phyloP scores from a whole-genome alignment of 495 filamentous ascomycete genomes.

The Tuber calosporum region DNA sequence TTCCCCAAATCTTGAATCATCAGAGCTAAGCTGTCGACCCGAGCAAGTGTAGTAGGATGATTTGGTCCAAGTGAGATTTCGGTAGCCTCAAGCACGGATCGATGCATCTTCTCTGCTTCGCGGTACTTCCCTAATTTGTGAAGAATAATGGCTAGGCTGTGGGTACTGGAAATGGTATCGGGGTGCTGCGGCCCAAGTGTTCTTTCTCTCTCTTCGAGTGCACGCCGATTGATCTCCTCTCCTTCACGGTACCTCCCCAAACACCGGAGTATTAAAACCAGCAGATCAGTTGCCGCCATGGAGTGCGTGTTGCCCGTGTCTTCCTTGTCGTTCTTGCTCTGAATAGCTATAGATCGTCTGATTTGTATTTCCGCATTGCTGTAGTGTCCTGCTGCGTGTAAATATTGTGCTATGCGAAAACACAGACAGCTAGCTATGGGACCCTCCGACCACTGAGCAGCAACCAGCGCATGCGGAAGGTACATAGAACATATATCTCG shows the following conservation, averaged over 20 bases:
- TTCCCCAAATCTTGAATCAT: too few relatives aligned
- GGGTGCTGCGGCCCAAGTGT: conserved; percentile 9
- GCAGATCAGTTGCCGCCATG: conserved; percentile 5
- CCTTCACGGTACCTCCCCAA: conserved; percentile 37
- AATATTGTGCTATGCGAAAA: background rate
- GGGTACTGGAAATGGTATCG: conserved; percentile 29
- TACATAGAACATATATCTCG: conserved; percentile 10
- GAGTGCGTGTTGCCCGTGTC: too few relatives aligned
- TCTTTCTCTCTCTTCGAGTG: conserved; percentile 24
- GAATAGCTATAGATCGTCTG: background rate
- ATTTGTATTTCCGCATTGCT: conserved; percentile 3
- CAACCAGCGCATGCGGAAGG: conserved; percentile 6
- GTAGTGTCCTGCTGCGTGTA: background rate
- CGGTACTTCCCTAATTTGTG: conserved; percentile 40
- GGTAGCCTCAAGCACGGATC: conserved; percentile 27
- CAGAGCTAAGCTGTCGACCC: conserved; percentile 38
- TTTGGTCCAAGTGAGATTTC: conserved; percentile 38
- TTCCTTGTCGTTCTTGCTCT: too few relatives aligned
- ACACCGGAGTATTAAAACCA: conserved; percentile 22
- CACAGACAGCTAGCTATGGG: background rate
- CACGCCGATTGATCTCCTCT: conserved; percentile 28
- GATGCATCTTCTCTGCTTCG: conserved; percentile 42
- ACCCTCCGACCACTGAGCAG: background rate
- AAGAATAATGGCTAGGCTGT: conserved; percentile 38
- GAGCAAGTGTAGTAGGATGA: conserved; percentile 41